These are phyloP conservation scores for Gossypium aridum DNA, from an alignment of 441 rosid genomes.

Conservation along the genomic window DNA sequence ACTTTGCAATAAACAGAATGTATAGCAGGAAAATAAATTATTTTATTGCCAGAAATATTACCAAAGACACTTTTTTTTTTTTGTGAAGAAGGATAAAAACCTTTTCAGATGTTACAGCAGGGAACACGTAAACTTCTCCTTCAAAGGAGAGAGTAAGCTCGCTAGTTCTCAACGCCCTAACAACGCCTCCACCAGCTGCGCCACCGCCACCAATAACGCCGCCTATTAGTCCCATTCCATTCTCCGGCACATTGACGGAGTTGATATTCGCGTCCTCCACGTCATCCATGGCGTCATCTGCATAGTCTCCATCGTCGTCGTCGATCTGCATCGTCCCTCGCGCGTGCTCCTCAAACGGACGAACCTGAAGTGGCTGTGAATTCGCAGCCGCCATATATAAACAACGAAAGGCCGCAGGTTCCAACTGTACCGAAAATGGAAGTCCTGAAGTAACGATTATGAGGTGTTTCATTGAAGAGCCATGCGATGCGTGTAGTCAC, in stretches of 20 bases:
- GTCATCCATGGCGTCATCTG: slow-evolving; percentile 24
- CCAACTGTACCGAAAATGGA: neutral
- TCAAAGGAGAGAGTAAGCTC: slow-evolving; percentile 69
- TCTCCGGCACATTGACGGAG: slow-evolving; percentile 38
- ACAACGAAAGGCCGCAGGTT: slow-evolving; percentile 5
- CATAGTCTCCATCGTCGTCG: slow-evolving; percentile 38
- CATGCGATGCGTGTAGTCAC: neutral
- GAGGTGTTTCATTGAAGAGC: slow-evolving; percentile 28
- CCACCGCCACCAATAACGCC: slow-evolving; percentile 13
- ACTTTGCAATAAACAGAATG: neutral
- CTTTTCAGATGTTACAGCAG: slow-evolving; percentile 57
- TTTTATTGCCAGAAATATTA: neutral
- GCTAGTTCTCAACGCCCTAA: slow-evolving; percentile 44
- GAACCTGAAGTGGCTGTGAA: slow-evolving; percentile 46
- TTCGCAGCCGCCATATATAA: slow-evolving; percentile 44
- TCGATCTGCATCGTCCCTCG: slow-evolving; percentile 31
- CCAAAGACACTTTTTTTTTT: neutral
- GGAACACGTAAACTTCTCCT: slow-evolving; percentile 65
- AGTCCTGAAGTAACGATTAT: neutral
- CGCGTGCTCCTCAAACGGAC: slow-evolving; percentile 33
- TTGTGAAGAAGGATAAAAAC: slow-evolving; percentile 1
- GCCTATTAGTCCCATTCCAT: slow-evolving; percentile 11
- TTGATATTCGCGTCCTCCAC: slow-evolving; percentile 28
- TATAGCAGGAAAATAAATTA: neutral
- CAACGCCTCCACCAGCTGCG: slow-evolving; percentile 20